A percentile compares a stretch with the other conserved stretches of the same genome.
phyloP scores from a whole-genome alignment of 2,329 filamentous ascomycete species.

The Xylaria sp. region DNA sequence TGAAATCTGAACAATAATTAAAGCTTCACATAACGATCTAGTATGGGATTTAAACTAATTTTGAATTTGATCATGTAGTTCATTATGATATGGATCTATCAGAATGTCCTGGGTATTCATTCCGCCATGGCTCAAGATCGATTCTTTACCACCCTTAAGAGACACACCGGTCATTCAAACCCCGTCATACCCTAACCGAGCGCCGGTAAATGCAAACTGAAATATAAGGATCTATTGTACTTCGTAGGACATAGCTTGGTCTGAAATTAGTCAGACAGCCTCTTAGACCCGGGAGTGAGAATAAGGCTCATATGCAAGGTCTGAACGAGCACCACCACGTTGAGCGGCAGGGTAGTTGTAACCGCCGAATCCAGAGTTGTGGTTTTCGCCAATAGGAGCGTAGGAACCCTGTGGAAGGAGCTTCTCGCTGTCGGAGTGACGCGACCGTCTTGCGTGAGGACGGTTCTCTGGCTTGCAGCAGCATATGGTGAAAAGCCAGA shows the following conservation, averaged over 20 bases:
- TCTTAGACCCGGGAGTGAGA: constrained; percentile 63
- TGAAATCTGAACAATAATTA: background rate
- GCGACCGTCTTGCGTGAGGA: constrained; percentile 45
- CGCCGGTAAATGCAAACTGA: constrained; percentile 46
- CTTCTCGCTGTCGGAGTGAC: constrained; percentile 62
- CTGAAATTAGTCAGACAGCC: constrained; percentile 7
- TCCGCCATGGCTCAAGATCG: constrained; percentile 24
- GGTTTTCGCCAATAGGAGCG: constrained; percentile 58
- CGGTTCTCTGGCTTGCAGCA: constrained; percentile 79
- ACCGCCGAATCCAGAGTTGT: constrained; percentile 48
- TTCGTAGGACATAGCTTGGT: constrained; percentile 17
- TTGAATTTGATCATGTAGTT: constrained; percentile 18
- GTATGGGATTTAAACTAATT: background rate
- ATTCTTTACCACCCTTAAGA: constrained; percentile 24
- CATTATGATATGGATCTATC: constrained; percentile 37
- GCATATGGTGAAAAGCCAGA: constrained; percentile 93
- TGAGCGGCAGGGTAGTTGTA: constrained; percentile 56
- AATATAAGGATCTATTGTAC: constrained; percentile 27
- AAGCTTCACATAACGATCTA: background rate
- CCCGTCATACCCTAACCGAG: constrained; percentile 43
- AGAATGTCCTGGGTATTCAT: constrained; percentile 38
- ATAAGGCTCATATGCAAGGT: constrained; percentile 73
- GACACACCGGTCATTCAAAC: constrained; percentile 36
- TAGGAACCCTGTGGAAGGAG: constrained; percentile 58
- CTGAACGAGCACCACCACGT: constrained; percentile 57